phyloP scores from a whole-genome alignment of 371 early-diverging fungal genomes.

The Rhizomucor pusillus region DNA sequence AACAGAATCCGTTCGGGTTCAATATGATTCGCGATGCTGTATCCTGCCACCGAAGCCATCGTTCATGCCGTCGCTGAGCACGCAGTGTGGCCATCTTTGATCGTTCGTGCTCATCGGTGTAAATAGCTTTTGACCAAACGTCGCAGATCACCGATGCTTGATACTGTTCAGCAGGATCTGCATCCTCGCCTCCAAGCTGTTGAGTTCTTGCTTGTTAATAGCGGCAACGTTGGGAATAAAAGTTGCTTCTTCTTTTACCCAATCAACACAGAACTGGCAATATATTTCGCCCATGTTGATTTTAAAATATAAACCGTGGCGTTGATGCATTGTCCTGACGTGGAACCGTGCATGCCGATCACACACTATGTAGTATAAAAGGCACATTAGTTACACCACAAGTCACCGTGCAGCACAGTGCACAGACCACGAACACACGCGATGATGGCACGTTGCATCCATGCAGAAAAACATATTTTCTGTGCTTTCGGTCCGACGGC shows the following conservation, averaged over 20 bases:
- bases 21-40: constrained; percentile 20
- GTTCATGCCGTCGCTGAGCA: constrained; percentile 18
- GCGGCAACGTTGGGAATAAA: too few relatives aligned
- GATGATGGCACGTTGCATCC: background rate
- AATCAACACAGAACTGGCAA: constrained; percentile 30
- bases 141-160: constrained; percentile 6
- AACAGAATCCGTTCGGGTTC: constrained; percentile 7
- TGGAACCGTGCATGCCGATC: constrained; percentile 33
- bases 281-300: constrained; percentile 28
- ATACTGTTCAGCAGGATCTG: constrained; percentile 28
- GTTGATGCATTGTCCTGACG: background rate
- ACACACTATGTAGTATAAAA: constrained; percentile 23
- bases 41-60: constrained; percentile 24
- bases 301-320: constrained; percentile 27
- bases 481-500: constrained; percentile 3
- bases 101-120: background rate
- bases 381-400: too few relatives aligned
- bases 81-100: background rate
- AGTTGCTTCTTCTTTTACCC: constrained; percentile 20
- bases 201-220: too few relatives aligned
- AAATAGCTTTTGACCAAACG: constrained; percentile 6
- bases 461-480: constrained; percentile 28
- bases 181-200: constrained; percentile 22
- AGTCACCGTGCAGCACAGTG: too few relatives aligned
- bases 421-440: too few relatives aligned